Evolutionary conservation across 768 basidiomycete species (phyloP).

Genomic region (Suillus weaverae): DNA sequence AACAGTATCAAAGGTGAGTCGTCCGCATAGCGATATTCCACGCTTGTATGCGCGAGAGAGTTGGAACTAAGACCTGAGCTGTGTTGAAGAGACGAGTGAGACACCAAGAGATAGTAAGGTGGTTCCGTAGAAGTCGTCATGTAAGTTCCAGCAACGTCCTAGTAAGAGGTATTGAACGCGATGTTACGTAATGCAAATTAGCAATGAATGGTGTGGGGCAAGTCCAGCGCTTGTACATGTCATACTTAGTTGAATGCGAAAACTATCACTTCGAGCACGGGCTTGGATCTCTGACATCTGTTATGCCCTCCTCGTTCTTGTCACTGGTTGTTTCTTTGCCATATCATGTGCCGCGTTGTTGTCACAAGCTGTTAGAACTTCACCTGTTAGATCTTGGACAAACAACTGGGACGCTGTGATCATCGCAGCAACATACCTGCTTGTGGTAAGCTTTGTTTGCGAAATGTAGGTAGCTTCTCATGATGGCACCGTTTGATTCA

Average conservation of each 20-base stretch:
- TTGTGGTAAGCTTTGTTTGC: slow-evolving; percentile 51
- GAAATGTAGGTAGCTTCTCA: background rate
- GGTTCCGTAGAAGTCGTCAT: slow-evolving; percentile 30
- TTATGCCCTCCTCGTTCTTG: slow-evolving; percentile 53
- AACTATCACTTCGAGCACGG: slow-evolving; percentile 39
- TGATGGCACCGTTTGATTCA: background rate
- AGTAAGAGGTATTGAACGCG: background rate
- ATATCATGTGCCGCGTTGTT: slow-evolving; percentile 67
- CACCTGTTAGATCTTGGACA: slow-evolving; percentile 51
- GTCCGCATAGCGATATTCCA: slow-evolving; percentile 83
- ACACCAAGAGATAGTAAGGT: slow-evolving; percentile 71
- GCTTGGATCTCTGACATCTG: slow-evolving; percentile 53
- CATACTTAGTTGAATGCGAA: slow-evolving; percentile 18
- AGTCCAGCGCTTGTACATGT: background rate
- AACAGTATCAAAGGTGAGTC: slow-evolving; percentile 69
- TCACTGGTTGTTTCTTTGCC: slow-evolving; percentile 53
- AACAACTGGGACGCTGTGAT: slow-evolving; percentile 68
- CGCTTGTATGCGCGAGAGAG: slow-evolving; percentile 55
- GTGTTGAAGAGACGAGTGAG: slow-evolving; percentile 48
- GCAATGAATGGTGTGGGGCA: background rate
- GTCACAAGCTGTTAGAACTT: slow-evolving; percentile 70
- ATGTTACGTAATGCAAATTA: slow-evolving; percentile 6
- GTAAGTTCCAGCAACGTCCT: background rate
- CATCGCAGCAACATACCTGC: slow-evolving; percentile 68
- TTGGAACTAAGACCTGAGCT: slow-evolving; percentile 40